Evolutionary conservation across 345 rosid species (phyloP).

Genomic region (Eutrema yunnanense): DNA sequence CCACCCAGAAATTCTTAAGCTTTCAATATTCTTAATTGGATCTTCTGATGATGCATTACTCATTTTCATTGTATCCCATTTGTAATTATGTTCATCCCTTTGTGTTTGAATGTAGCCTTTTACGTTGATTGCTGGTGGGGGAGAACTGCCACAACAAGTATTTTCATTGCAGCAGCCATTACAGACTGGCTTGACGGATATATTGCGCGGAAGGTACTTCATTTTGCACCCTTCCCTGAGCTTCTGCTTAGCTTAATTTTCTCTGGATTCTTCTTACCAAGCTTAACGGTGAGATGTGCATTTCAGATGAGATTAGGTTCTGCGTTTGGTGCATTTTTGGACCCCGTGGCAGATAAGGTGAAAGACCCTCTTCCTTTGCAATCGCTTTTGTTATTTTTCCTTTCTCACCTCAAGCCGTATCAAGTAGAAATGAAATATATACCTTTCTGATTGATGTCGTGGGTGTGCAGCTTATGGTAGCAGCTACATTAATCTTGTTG

Average conservation of each 20-base stretch:
- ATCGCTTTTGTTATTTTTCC: not conserved
- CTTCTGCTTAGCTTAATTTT: not conserved
- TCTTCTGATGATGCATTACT: not conserved
- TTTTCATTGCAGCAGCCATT: conserved; percentile 87
- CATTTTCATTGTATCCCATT: not conserved
- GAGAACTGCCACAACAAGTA: conserved; percentile 81
- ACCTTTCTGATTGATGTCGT: conserved; percentile 4
- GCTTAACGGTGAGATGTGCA: conserved; percentile 4
- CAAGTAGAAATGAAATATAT: not conserved
- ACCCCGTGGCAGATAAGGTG: conserved; percentile 99
- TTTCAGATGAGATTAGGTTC: conserved; percentile 83
- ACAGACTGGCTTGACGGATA: conserved; percentile 99
- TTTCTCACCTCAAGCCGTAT: not conserved
- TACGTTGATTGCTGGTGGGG: conserved; percentile 91
- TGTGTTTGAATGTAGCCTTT: conserved; percentile 49
- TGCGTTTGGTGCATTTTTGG: conserved; percentile 97
- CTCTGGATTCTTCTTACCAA: not conserved
- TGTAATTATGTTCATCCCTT: not conserved
- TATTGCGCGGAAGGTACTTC: conserved; percentile 77
- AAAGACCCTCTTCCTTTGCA: not conserved
- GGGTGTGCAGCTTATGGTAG: conserved; percentile 89
- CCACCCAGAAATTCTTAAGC: not conserved
- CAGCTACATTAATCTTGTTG: conserved; percentile 82
- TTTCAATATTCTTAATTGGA: not conserved
- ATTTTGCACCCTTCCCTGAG: not conserved